Percentiles rank a stretch among this genome's conserved stretches.
Conservation (phyloP, 2,329 filamentous ascomycete species). For the Myriosclerotinia duriaeana region DNA sequence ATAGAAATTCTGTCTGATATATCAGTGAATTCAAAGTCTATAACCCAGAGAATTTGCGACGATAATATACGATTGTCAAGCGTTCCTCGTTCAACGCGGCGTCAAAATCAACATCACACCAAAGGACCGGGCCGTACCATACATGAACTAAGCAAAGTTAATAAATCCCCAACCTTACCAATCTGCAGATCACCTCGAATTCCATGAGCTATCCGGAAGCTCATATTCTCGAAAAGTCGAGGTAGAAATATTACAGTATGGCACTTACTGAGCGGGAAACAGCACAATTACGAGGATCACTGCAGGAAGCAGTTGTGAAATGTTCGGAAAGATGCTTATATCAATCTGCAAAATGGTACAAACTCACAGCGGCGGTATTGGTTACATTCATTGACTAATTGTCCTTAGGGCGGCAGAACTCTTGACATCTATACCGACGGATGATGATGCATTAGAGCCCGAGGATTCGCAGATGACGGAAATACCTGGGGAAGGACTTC, state of each 20-base stretch:
- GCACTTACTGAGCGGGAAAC: constrained; percentile 55
- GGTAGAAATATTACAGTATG: constrained; percentile 26
- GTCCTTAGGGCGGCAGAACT: constrained; percentile 82
- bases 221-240: neutral
- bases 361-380: constrained; percentile 4
- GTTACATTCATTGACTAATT: constrained; percentile 27
- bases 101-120: neutral
- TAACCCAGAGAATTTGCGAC: neutral
- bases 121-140: constrained; percentile 7
- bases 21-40: neutral
- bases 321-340: constrained; percentile 95
- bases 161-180: neutral
- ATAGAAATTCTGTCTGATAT: neutral
- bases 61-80: neutral
- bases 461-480: constrained; percentile 60
- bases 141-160: constrained; percentile 6
- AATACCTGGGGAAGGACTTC: constrained; percentile 49
- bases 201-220: constrained; percentile 2
- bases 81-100: constrained; percentile 10
- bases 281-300: constrained; percentile 56
- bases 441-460: constrained; percentile 52
- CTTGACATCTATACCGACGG: constrained; percentile 71
- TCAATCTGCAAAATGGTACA: constrained; percentile 91
- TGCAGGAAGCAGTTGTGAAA: constrained; percentile 83
- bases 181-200: neutral